Conservation (phyloP, 176 grass and related monocot species). For the Oryza coarctata region DNA sequence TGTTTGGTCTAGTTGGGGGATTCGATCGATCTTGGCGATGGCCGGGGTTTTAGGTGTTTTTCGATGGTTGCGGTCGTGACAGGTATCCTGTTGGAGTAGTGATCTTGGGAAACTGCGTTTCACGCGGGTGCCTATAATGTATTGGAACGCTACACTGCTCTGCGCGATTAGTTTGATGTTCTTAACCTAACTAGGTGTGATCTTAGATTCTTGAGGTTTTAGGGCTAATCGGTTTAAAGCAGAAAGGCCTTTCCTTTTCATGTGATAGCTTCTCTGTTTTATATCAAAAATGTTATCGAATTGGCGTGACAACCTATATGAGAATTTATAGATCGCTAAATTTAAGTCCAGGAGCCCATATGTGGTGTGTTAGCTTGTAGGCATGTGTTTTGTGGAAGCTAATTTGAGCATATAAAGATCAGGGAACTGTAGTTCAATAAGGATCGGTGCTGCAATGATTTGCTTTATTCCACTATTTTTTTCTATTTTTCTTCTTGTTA, state of each 20-base stretch:
- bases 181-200: neutral
- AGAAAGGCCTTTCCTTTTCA: neutral
- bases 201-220: neutral
- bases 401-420: constrained; percentile 5
- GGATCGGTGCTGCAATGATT: neutral
- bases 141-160: neutral
- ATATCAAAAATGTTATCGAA: neutral
- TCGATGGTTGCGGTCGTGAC: neutral
- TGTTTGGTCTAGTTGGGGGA: neutral
- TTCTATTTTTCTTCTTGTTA: neutral
- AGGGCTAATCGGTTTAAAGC: neutral
- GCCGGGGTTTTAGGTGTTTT: constrained; percentile 14
- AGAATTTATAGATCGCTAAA: neutral
- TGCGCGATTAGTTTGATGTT: neutral
- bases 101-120: neutral
- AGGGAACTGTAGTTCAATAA: neutral
- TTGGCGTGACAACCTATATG: neutral
- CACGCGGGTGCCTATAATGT: neutral
- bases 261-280: neutral
- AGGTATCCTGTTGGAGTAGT: neutral
- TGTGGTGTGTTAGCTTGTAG: neutral
- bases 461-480: neutral
- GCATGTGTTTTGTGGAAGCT: neutral
- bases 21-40: constrained; percentile 32
- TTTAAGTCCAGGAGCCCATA: neutral